These are phyloP conservation scores for Coemansia sp. DNA, from an alignment of 192 early-diverging fungal species.

Conservation along the genomic window DNA sequence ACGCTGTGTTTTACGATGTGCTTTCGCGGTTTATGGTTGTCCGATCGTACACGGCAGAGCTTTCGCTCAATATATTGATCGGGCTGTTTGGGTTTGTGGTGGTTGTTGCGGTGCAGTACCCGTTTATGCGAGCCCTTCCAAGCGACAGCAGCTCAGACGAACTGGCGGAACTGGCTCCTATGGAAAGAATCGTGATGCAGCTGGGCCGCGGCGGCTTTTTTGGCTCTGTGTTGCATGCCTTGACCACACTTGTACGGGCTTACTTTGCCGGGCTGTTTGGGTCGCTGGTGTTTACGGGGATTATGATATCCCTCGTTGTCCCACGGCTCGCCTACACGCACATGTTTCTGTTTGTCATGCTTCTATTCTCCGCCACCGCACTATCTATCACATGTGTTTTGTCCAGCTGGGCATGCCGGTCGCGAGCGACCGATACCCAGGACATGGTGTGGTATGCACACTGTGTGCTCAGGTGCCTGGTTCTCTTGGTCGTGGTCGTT, in stretches of 20 bases:
- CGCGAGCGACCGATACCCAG: constrained; percentile 21
- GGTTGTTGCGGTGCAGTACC: constrained; percentile 32
- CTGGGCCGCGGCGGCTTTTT: constrained; percentile 41
- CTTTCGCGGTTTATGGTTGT: constrained; percentile 44
- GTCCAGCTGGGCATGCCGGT: constrained; percentile 21
- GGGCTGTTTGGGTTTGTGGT: constrained; percentile 22
- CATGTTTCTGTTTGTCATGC: constrained; percentile 18
- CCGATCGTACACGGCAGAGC: constrained; percentile 36
- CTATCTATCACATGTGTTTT: constrained; percentile 27
- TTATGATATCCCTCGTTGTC: constrained; percentile 20
- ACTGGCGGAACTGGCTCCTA: background rate
- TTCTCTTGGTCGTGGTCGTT: constrained; percentile 32
- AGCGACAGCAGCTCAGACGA: background rate
- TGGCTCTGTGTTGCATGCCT: constrained; percentile 21
- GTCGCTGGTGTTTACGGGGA: constrained; percentile 30
- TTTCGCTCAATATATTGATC: constrained; percentile 24
- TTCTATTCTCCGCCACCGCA: constrained; percentile 30
- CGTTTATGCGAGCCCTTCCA: constrained; percentile 37
- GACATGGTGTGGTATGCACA: constrained; percentile 35
- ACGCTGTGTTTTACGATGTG: constrained; percentile 45
- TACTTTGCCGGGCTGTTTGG: constrained; percentile 21
- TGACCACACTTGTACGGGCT: constrained; percentile 13
- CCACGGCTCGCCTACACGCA: constrained; percentile 52
- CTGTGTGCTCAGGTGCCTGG: constrained; percentile 30
- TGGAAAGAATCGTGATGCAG: constrained; percentile 38